Evolutionary conservation across 495 filamentous ascomycete genomes (phyloP).

Genomic region (Xylaria longipes): DNA sequence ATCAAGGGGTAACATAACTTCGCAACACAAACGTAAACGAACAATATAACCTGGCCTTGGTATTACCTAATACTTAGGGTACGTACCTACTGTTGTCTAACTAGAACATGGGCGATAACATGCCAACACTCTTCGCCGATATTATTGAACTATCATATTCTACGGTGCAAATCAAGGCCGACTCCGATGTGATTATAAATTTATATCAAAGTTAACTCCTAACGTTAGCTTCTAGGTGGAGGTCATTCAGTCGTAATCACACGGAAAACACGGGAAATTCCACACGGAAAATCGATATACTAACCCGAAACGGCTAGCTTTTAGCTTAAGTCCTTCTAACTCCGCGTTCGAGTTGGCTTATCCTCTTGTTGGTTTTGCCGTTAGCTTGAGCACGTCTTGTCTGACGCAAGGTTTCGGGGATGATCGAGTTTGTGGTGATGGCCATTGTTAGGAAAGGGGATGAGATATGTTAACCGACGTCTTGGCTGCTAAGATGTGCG

Average conservation of each 20-base stretch:
- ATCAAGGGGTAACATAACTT: too few species aligned
- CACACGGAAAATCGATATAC: neutral
- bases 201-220: constrained; percentile 5
- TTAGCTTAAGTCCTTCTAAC: neutral
- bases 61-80: neutral
- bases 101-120: neutral
- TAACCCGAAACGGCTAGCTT: neutral
- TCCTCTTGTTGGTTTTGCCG: neutral
- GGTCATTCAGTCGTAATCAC: neutral
- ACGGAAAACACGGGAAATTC: constrained; percentile 4
- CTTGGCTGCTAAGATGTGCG: neutral
- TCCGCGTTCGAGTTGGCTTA: neutral
- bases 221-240: neutral
- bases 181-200: constrained; percentile 2
- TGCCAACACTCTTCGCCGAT: neutral
- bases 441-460: neutral
- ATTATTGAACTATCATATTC: neutral
- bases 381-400: neutral
- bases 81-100: neutral
- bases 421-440: neutral
- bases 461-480: neutral
- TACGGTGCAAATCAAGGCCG: constrained; percentile 6
- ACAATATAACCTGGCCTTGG: neutral
- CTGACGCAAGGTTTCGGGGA: neutral
- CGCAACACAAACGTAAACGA: neutral